These are phyloP conservation scores for Candida ascalaphidarum DNA, from an alignment of 805 yeast species.

Conservation along the genomic window DNA sequence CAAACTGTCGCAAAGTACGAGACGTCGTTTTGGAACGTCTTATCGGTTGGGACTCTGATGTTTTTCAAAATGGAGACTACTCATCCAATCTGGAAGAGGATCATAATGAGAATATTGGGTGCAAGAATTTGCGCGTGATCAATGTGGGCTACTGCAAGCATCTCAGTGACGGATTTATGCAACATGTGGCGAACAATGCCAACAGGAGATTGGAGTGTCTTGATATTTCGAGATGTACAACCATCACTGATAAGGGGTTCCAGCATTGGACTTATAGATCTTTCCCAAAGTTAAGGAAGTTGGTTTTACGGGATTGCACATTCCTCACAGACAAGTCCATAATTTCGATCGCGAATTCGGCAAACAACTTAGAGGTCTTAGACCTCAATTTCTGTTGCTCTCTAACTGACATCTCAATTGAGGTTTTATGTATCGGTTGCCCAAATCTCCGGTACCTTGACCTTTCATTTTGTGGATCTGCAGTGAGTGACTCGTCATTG, in stretches of 20 bases:
- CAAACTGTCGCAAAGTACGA: conserved; percentile 65
- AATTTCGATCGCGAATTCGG: conserved; percentile 51
- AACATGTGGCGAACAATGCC: conserved; percentile 53
- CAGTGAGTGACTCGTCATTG: conserved; percentile 66
- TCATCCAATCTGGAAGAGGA: conserved; percentile 4
- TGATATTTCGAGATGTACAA: conserved; percentile 67
- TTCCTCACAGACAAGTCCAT: conserved; percentile 61
- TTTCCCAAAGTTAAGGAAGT: conserved; percentile 43
- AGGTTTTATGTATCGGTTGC: conserved; percentile 61
- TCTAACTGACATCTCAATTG: conserved; percentile 58
- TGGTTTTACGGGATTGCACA: conserved; percentile 65
- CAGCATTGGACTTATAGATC: conserved; percentile 51
- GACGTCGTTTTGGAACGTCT: conserved; percentile 65
- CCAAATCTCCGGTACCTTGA: conserved; percentile 44
- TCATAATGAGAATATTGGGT: conserved; percentile 35
- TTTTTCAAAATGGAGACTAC: conserved; percentile 5
- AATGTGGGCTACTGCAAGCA: conserved; percentile 70
- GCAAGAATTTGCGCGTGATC: conserved; percentile 45
- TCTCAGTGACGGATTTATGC: conserved; percentile 60
- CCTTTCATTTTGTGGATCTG: conserved; percentile 69
- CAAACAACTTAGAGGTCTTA: conserved; percentile 46
- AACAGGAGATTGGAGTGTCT: conserved; percentile 44
- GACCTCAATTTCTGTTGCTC: conserved; percentile 73
- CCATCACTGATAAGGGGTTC: conserved; percentile 70
- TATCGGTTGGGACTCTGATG: conserved; percentile 41